phyloP scores from a whole-genome alignment of 169 alveolate genomes.

The Plasmodium coatneyi region DNA sequence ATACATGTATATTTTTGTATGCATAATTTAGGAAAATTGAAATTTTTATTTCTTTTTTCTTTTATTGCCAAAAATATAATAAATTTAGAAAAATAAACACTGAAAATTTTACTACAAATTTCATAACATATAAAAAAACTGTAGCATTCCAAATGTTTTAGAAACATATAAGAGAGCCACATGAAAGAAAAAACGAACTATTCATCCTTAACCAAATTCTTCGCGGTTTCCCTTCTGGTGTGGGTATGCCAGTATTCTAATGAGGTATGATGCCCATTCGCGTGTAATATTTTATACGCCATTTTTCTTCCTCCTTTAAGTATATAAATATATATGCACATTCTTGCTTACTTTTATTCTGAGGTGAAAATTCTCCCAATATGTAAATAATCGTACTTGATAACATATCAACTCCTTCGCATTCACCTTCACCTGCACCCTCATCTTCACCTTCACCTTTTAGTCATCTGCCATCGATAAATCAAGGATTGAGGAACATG shows the following conservation, averaged over 20 bases:
- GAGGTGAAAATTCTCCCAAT: not conserved
- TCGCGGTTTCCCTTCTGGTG: not conserved
- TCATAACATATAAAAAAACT: not conserved
- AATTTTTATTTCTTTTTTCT: not conserved
- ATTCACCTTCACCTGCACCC: too few relatives aligned
- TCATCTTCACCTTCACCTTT: not conserved
- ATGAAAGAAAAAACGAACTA: not conserved
- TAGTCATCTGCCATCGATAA: not conserved
- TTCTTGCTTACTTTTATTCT: not conserved
- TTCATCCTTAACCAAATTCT: not conserved
- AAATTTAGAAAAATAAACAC: not conserved
- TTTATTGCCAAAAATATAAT: not conserved
- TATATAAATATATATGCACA: not conserved
- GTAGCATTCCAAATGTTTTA: not conserved
- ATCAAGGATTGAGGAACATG: not conserved
- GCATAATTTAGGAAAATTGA: not conserved
- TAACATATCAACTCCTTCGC: not conserved
- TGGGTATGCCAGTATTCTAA: slow-evolving; percentile 3
- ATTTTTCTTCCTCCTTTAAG: not conserved
- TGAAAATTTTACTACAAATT: not conserved
- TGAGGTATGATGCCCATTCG: not conserved
- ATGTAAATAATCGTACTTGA: not conserved
- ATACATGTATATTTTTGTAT: not conserved
- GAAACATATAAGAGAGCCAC: not conserved
- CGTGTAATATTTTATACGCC: not conserved